Evolutionary conservation across 306 rosid species (phyloP).

Genomic region (Castanea mollissima): DNA sequence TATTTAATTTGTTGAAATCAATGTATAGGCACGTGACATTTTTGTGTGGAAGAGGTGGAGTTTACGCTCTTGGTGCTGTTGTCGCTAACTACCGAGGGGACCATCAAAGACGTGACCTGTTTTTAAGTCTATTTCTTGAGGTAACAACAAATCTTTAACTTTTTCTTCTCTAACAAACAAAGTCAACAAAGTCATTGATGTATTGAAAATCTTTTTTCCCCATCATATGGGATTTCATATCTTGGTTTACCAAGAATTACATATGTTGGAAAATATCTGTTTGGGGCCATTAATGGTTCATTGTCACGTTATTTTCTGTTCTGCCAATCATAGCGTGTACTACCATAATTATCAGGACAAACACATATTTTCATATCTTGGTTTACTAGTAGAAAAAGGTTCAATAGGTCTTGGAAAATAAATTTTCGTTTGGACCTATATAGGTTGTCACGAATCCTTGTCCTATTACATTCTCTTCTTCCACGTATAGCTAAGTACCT

Average conservation of each 20-base stretch:
- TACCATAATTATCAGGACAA: too few species aligned
- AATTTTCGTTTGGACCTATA: too few species aligned
- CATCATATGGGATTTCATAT: not conserved
- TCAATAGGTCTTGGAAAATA: not conserved
- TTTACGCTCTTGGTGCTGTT: constrained; percentile 73
- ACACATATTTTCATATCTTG: not conserved
- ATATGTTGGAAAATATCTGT: too few species aligned
- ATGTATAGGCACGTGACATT: constrained; percentile 69
- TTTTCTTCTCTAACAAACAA: not conserved
- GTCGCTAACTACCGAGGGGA: constrained; percentile 68
- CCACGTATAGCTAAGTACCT: too few species aligned
- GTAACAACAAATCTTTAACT: constrained; percentile 12
- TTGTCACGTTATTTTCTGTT: too few species aligned
- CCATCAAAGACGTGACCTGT: constrained; percentile 50
- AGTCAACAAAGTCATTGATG: too few species aligned
- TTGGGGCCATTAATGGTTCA: too few species aligned
- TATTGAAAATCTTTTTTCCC: not conserved
- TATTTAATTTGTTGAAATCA: not conserved
- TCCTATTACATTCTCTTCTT: too few species aligned
- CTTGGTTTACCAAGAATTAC: too few species aligned
- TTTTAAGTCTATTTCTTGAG: constrained; percentile 71
- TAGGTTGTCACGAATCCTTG: too few species aligned
- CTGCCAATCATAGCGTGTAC: too few species aligned
- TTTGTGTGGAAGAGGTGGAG: constrained; percentile 83
- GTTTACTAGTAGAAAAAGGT: not conserved